Percentiles rank a stretch among this genome's conserved stretches.
Evolutionary conservation across 2,329 filamentous ascomycete species (phyloP).

Genomic region (Elsinoe fawcettii): DNA sequence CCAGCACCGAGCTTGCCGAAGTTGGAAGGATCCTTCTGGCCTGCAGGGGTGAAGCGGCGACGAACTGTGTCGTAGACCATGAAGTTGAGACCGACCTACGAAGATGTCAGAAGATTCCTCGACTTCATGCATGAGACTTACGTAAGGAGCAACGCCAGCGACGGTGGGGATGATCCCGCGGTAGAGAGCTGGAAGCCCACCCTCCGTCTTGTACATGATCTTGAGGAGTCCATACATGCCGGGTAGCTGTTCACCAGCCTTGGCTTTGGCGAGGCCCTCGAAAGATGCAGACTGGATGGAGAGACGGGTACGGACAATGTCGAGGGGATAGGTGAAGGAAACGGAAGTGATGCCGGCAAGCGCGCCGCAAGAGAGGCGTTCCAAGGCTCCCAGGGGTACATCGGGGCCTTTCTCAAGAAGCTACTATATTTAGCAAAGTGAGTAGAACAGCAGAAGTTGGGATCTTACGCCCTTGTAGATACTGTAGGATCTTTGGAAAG

Average conservation of each 20-base stretch:
- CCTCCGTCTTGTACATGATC: slow-evolving; percentile 84
- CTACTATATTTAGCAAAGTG: slow-evolving; percentile 28
- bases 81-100: slow-evolving; percentile 86
- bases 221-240: slow-evolving; percentile 86
- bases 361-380: slow-evolving; percentile 81
- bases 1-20: slow-evolving; percentile 79
- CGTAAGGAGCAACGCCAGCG: slow-evolving; percentile 91
- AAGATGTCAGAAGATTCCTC: slow-evolving; percentile 16
- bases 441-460: neutral
- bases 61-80: slow-evolving; percentile 94
- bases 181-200: slow-evolving; percentile 78
- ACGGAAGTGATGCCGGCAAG: slow-evolving; percentile 93
- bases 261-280: slow-evolving; percentile 58
- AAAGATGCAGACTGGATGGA: slow-evolving; percentile 98
- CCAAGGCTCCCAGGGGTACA: slow-evolving; percentile 62
- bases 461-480: slow-evolving; percentile 79
- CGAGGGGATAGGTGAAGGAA: slow-evolving; percentile 87
- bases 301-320: slow-evolving; percentile 90
- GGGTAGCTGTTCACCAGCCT: slow-evolving; percentile 57
- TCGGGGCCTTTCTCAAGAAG: slow-evolving; percentile 72
- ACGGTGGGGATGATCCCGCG: slow-evolving; percentile 90
- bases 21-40: slow-evolving; percentile 72
- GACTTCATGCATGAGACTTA: slow-evolving; percentile 33
- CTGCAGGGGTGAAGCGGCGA: slow-evolving; percentile 75
- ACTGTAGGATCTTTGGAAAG: slow-evolving; percentile 69